phyloP scores from a whole-genome alignment of 495 filamentous ascomycete genomes.

The Xylaria nigripes region DNA sequence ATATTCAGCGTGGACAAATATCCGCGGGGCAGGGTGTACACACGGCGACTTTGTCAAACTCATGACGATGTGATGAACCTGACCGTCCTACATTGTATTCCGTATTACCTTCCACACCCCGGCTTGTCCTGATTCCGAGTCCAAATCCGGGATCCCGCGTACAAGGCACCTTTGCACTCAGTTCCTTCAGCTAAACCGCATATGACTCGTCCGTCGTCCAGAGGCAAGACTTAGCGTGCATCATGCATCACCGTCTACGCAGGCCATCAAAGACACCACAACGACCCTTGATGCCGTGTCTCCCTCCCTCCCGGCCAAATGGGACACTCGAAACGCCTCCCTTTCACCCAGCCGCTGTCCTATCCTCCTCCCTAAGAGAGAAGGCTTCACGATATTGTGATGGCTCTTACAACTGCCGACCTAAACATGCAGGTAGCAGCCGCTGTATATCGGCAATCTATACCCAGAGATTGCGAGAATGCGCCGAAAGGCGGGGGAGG shows the following conservation, averaged over 20 bases:
- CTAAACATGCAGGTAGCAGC: not conserved
- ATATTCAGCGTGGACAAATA: no score
- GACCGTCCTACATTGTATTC: not conserved
- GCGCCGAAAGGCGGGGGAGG: conserved; percentile 1
- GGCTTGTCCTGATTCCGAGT: not conserved
- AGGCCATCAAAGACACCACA: no score
- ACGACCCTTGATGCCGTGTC: not conserved
- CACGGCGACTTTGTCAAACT: no score
- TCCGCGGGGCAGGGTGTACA: no score
- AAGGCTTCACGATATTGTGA: not conserved
- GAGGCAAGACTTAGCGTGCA: no score
- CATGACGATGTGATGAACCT: no score
- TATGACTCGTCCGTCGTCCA: no score
- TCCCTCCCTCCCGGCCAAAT: not conserved
- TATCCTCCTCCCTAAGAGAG: not conserved
- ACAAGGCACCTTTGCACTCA: no score
- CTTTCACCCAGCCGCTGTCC: not conserved
- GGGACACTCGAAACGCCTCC: not conserved
- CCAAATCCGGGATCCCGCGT: not conserved
- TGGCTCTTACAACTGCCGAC: not conserved
- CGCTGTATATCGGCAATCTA: not conserved
- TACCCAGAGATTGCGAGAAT: conserved; percentile 10
- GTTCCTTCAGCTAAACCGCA: no score
- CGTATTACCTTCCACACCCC: not conserved
- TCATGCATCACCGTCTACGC: no score